Conservation (phyloP, 768 basidiomycete genomes). For the Pholiota molesta region DNA sequence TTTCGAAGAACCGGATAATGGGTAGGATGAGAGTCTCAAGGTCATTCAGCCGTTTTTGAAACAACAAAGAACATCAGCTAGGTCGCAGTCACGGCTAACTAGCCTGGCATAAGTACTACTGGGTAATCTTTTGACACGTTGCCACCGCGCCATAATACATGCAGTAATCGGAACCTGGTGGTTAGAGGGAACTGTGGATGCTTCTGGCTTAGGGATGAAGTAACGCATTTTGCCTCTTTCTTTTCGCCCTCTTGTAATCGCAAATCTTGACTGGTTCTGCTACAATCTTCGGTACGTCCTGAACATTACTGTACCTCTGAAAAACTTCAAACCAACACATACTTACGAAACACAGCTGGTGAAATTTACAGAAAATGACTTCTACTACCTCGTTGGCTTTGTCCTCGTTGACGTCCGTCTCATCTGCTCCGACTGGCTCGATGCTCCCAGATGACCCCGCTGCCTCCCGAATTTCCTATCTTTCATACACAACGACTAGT, state of each 20-base stretch:
- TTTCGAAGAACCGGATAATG: no score
- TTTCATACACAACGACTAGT: slow-evolving; percentile 38
- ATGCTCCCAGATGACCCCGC: slow-evolving; percentile 11
- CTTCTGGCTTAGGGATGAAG: neutral
- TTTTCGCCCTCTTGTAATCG: neutral
- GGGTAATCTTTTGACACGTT: slow-evolving; percentile 1
- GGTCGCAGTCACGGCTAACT: neutral
- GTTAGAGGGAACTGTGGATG: neutral
- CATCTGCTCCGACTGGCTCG: neutral
- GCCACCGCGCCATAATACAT: neutral
- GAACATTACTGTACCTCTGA: neutral
- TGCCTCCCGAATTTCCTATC: slow-evolving; percentile 26
- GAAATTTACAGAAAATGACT: neutral
- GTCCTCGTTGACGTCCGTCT: neutral
- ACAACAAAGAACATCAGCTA: slow-evolving; percentile 11
- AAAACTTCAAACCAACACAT: neutral
- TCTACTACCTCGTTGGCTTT: neutral
- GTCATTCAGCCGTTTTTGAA: no score
- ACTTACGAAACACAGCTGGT: neutral
- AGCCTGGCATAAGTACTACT: neutral
- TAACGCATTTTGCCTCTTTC: neutral
- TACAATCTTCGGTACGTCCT: neutral
- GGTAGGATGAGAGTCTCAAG: no score
- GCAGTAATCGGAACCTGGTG: neutral
- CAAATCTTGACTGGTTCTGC: neutral